Conservation (phyloP, 2,329 filamentous ascomycete genomes). For the Juglanconis sp. region DNA sequence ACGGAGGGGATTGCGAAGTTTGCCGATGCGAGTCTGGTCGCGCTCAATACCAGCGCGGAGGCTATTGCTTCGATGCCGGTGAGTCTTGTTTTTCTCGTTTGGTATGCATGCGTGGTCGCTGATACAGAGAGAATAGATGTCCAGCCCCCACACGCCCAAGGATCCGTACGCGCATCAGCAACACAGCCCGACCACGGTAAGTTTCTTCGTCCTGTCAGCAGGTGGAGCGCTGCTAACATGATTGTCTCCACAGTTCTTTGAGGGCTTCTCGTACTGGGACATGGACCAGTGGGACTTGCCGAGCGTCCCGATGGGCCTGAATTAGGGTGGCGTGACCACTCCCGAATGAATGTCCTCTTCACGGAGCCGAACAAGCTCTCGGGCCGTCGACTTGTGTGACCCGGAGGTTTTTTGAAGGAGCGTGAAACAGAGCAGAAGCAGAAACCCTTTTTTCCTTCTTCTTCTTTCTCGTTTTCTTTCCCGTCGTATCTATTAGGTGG, state of each 20-base stretch:
- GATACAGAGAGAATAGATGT: neutral
- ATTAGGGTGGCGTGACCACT: neutral
- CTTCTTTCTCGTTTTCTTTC: neutral
- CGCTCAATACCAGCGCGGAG: conserved; percentile 41
- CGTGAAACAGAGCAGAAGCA: no score
- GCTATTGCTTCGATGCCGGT: conserved; percentile 28
- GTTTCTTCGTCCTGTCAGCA: neutral
- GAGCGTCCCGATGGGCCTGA: conserved; percentile 7
- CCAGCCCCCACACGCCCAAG: neutral
- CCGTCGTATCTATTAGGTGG: no score
- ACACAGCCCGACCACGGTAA: conserved; percentile 10
- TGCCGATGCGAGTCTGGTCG: conserved; percentile 43
- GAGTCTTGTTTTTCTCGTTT: conserved; percentile 9
- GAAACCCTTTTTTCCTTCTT: neutral
- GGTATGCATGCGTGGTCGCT: neutral
- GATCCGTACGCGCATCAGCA: conserved; percentile 7
- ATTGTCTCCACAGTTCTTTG: conserved; percentile 8
- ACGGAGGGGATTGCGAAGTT: conserved; percentile 38
- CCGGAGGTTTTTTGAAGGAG: no score
- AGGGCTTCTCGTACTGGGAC: conserved; percentile 27
- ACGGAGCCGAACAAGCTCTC: no score
- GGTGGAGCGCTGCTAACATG: neutral
- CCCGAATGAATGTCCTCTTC: no score
- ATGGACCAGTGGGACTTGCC: conserved; percentile 35
- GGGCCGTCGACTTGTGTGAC: no score